Percentiles rank a stretch among this genome's conserved stretches.
phyloP scores from a whole-genome alignment of 148 eudicot species.

The Chenopodium album region DNA sequence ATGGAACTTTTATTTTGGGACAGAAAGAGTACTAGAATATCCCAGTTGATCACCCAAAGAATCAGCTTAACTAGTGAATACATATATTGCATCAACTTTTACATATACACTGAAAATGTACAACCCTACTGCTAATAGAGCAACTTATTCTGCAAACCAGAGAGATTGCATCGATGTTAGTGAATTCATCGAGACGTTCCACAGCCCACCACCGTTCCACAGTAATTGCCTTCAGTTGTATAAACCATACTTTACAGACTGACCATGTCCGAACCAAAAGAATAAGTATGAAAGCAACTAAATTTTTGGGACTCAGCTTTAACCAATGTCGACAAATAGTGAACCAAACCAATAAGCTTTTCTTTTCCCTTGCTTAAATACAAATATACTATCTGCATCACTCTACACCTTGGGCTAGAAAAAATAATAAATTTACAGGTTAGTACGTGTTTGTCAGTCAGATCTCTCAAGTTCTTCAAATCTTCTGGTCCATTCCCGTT shows the following conservation, averaged over 20 bases:
- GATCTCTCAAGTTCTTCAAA: conserved; percentile 65
- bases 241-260: conserved; percentile 19
- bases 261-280: not conserved
- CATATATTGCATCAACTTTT: not conserved
- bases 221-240: not conserved
- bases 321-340: conserved; percentile 7
- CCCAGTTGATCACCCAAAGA: not conserved
- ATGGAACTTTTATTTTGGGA: no score
- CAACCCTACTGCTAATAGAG: not conserved
- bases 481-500: conserved; percentile 73
- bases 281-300: conserved; percentile 17
- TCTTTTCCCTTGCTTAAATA: not conserved
- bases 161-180: not conserved
- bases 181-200: not conserved
- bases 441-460: conserved; percentile 29
- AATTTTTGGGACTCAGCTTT: not conserved
- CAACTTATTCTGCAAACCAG: conserved; percentile 6
- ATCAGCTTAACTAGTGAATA: not conserved
- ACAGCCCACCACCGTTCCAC: not conserved
- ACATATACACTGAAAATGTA: not conserved
- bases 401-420: conserved; percentile 8
- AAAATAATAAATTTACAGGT: conserved; percentile 30
- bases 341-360: not conserved
- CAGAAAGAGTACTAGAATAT: not conserved
- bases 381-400: conserved; percentile 6